These are phyloP conservation scores for Marchantia polymorpha DNA, from an alignment of 225 moss, liverwort and hornwort genomes.

Conservation along the genomic window DNA sequence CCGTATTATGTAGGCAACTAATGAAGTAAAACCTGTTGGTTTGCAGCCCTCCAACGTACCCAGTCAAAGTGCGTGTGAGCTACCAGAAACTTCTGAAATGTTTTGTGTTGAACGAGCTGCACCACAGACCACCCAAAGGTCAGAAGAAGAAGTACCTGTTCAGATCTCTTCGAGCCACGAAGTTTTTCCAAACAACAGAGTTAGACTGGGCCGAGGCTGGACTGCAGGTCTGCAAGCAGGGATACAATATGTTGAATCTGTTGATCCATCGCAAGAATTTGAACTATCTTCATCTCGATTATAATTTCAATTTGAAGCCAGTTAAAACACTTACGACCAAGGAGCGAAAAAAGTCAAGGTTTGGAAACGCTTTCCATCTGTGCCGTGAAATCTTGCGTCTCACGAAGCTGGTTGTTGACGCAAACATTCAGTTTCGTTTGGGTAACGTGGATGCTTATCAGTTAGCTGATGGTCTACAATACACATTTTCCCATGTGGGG, in stretches of 20 bases:
- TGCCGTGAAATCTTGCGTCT: constrained; percentile 95
- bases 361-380: constrained; percentile 97
- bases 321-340: constrained; percentile 99
- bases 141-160: constrained; percentile 99
- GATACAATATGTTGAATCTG: constrained; percentile 98
- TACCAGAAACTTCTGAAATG: constrained; percentile 99
- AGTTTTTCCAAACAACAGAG: constrained; percentile 98
- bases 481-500: constrained; percentile 98
- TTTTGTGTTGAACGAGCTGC: constrained; percentile 94
- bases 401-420: constrained; percentile 96
- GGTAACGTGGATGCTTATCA: constrained; percentile 99
- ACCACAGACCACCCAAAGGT: constrained; percentile 98
- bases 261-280: constrained; percentile 96
- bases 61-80: constrained; percentile 98
- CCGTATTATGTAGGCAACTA: neutral
- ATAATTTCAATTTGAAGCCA: constrained; percentile 99
- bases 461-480: constrained; percentile 96
- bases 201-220: constrained; percentile 99
- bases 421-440: constrained; percentile 95
- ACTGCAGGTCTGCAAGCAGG: constrained; percentile 98
- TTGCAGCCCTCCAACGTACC: constrained; percentile 91
- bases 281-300: constrained; percentile 97
- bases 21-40: neutral
- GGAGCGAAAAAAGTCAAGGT: constrained; percentile 96
- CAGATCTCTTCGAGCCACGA: constrained; percentile 88